These are phyloP conservation scores for Apophysomyces trapeziformis DNA, from an alignment of 371 early-diverging fungal species.

Conservation along the genomic window DNA sequence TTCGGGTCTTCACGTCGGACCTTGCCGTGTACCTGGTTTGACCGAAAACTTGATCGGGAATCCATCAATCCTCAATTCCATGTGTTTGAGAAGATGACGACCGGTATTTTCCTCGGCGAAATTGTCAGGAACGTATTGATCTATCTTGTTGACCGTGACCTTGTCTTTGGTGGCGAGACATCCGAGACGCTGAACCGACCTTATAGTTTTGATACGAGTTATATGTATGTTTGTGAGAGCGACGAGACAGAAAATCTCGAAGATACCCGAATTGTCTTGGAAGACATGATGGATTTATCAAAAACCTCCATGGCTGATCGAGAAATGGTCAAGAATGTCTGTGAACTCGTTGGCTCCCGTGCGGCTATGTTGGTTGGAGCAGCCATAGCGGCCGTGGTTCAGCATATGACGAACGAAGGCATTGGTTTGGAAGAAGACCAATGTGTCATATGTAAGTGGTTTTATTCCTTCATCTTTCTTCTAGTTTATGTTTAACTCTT, in stretches of 20 bases:
- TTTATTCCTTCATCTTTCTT: conserved; percentile 1
- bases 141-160: conserved; percentile 77
- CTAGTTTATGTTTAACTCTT: background rate
- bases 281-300: conserved; percentile 47
- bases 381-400: conserved; percentile 45
- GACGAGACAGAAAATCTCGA: conserved; percentile 24
- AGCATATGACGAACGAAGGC: conserved; percentile 40
- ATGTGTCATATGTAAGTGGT: conserved; percentile 31
- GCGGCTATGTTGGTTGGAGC: conserved; percentile 48
- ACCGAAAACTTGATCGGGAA: conserved; percentile 78
- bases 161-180: conserved; percentile 74
- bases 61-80: conserved; percentile 80
- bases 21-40: conserved; percentile 86
- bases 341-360: conserved; percentile 46
- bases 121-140: conserved; percentile 77
- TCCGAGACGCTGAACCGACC: conserved; percentile 65
- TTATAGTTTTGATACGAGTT: conserved; percentile 78
- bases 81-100: conserved; percentile 94
- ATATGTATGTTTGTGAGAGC: conserved; percentile 52
- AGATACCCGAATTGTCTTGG: conserved; percentile 47
- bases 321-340: conserved; percentile 46
- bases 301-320: conserved; percentile 44
- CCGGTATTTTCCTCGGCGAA: conserved; percentile 95
- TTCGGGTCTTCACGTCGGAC: conserved; percentile 76
- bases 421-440: conserved; percentile 33